phyloP scores from a whole-genome alignment of 176 grass and related monocot species.

The Lolium perenne region DNA sequence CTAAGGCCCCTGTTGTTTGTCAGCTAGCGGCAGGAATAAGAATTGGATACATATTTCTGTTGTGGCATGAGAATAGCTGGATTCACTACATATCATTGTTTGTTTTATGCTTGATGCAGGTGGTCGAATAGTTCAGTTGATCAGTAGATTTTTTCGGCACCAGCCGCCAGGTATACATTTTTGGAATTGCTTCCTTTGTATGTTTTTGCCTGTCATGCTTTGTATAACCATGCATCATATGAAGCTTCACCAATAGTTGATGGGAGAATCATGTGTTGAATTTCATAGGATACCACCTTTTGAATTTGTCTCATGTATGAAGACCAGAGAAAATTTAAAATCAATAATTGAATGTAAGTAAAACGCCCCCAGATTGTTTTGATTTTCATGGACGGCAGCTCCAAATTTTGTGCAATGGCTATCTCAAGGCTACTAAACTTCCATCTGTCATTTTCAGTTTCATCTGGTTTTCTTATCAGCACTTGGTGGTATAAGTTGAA shows the following conservation, averaged over 20 bases:
- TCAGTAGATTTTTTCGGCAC: neutral
- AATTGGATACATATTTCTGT: neutral
- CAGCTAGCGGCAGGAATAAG: neutral
- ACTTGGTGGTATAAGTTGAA: neutral
- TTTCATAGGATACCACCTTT: neutral
- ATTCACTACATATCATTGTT: neutral
- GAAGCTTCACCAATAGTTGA: neutral
- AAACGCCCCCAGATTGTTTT: neutral
- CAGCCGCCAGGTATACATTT: neutral
- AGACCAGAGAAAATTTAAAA: neutral
- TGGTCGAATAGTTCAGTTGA: neutral
- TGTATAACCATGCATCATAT: neutral
- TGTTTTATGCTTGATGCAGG: constrained; percentile 23
- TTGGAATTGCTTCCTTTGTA: neutral
- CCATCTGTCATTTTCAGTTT: neutral
- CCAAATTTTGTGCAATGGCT: neutral
- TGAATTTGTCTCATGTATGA: neutral
- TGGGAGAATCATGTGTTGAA: neutral
- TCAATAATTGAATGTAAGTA: neutral
- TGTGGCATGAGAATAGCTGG: neutral
- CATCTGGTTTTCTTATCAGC: neutral
- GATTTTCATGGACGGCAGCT: neutral
- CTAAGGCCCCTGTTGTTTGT: neutral
- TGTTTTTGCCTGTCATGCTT: neutral
- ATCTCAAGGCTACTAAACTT: neutral